Evolutionary conservation across 768 basidiomycete species (phyloP).

Genomic region (Agrocybe praecox): DNA sequence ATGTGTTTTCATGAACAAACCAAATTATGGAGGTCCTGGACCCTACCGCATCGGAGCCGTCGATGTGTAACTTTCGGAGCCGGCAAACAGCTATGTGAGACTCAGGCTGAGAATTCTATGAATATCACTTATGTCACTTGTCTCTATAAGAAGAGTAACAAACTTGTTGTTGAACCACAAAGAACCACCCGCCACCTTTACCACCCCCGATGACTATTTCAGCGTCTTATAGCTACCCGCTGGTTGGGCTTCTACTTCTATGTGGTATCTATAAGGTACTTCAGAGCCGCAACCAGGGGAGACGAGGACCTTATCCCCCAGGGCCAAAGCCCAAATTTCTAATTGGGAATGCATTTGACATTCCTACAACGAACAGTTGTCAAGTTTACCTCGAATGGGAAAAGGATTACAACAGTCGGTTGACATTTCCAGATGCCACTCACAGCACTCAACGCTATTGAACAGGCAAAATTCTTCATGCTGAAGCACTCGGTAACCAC

Average conservation of each 20-base stretch:
- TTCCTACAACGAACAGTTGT: background rate
- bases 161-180: too few species aligned
- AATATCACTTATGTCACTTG: too few species aligned
- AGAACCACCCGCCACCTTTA: too few species aligned
- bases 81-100: too few species aligned
- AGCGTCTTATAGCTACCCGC: background rate
- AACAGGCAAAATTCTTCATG: constrained; percentile 5
- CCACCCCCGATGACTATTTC: too few species aligned
- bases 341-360: constrained; percentile 7
- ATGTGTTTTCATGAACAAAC: too few species aligned
- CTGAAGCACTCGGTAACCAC: background rate
- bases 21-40: too few species aligned
- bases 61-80: too few species aligned
- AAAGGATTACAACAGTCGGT: constrained; percentile 7
- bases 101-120: too few species aligned
- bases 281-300: background rate
- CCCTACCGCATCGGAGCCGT: too few species aligned
- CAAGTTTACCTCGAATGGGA: constrained; percentile 7
- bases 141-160: too few species aligned
- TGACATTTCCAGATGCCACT: background rate
- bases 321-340: constrained; percentile 8
- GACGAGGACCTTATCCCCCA: constrained; percentile 6
- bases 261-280: background rate
- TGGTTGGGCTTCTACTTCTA: background rate
- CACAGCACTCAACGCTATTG: background rate